Base-by-base conservation (phyloP, 306 rosid genomes). In the Fagus crenata region DNA sequence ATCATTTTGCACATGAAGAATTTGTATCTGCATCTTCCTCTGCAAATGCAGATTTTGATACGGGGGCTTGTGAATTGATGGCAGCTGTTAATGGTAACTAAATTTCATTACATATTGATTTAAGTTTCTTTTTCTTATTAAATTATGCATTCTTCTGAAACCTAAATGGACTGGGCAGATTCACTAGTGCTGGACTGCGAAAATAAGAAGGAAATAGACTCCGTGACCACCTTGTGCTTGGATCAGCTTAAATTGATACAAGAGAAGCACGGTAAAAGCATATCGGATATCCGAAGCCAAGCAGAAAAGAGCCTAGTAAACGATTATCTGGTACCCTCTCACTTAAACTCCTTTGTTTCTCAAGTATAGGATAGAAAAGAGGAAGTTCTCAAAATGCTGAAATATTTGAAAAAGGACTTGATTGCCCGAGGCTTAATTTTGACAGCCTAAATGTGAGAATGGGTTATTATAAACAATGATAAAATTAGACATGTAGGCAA, bases 171-270 rank as follows among this genome's bases (percentile, higher is more conserved):
- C 46, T 28, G 46, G 49, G 76, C 90, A 94, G 98, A 79, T 83
- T 85, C 96, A 14, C 74, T 85, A 22, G 39, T n/a, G 81, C 33
- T 86, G 79, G 98, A 94, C 80, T 85, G 75, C 39, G 89, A 83
- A 79, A 87, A 86, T 70, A 90, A 87, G 86, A 88, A 78, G 89
- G 89, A 87, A 85, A 80, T 92, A 22, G 97, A 91, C 75, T 82
- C 86, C 18, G 78, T 86, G 82, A 84, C 87, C 1, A 49, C 84
- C 33, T 71, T n/a, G 33, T 85, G 85, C 87, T 74, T 83, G 79
- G 89, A 86, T 73, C 84, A 85, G 73, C 92, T 94, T 71, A 81
- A 60, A 58, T 83, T 89, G 59, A 81, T 81, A 12, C 89, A 86
- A 83, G 87, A 84, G 22, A 80, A 83, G 74, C 97, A 92, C 65